These are phyloP conservation scores for Chlamydomonas eustigma DNA, from an alignment of 139 green algal genomes.

Conservation along the genomic window DNA sequence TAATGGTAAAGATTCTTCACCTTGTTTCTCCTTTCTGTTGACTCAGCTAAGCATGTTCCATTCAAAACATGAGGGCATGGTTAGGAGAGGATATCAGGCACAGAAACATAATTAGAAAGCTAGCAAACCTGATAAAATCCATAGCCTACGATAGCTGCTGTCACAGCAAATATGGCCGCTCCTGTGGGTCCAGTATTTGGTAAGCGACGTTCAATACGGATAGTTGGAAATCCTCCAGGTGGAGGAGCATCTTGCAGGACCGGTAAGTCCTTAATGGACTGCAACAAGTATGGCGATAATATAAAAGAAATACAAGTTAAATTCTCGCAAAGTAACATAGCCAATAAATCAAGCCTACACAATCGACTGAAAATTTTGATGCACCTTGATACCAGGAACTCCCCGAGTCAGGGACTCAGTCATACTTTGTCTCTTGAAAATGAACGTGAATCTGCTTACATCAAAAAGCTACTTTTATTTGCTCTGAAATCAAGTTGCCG, in stretches of 20 bases:
- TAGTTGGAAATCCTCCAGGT: conserved; percentile 81
- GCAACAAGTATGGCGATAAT: conserved; percentile 1
- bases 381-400: conserved; percentile 77
- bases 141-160: conserved; percentile 73
- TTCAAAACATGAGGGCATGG: too few relatives aligned
- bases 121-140: conserved; percentile 76
- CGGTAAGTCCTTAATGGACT: conserved; percentile 89
- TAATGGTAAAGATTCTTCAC: not conserved
- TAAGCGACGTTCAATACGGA: conserved; percentile 81
- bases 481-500: too few relatives aligned
- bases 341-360: not conserved
- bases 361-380: not conserved
- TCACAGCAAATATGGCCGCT: conserved; percentile 78
- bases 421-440: too few relatives aligned
- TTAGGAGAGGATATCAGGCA: too few relatives aligned
- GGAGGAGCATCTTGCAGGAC: conserved; percentile 85
- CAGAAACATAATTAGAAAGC: too few relatives aligned
- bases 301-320: not conserved
- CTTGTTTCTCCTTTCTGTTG: conserved; percentile 1
- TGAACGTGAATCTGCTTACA: too few relatives aligned
- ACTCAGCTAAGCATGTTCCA: not conserved
- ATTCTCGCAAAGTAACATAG: not conserved
- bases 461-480: too few relatives aligned
- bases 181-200: conserved; percentile 83
- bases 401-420: conserved; percentile 76